Percentiles rank a stretch among this genome's conserved stretches.
These are phyloP conservation scores for Ustilaginoidea virens DNA, from an alignment of 2,329 filamentous ascomycete genomes.

Conservation along the genomic window DNA sequence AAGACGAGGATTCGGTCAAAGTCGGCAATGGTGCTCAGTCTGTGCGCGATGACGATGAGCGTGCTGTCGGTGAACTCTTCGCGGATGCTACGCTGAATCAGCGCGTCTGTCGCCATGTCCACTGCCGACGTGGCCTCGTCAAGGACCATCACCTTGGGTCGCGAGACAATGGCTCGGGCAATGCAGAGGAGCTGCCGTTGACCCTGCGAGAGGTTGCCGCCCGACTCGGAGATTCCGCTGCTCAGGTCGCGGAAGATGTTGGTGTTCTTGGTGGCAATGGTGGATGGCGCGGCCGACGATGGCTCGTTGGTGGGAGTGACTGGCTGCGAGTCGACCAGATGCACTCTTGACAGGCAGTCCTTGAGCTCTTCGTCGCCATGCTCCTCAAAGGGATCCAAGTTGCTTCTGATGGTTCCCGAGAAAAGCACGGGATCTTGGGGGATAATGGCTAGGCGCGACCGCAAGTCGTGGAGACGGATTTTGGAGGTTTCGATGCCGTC, in stretches of 20 bases:
- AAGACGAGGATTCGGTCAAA: constrained; percentile 62
- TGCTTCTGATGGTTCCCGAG: constrained; percentile 60
- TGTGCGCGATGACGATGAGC: constrained; percentile 59
- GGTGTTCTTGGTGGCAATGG: constrained; percentile 29
- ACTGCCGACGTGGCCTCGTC: constrained; percentile 70
- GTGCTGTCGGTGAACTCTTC: constrained; percentile 56
- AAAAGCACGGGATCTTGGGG: constrained; percentile 71
- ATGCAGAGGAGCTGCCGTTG: constrained; percentile 64
- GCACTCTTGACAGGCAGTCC: constrained; percentile 54
- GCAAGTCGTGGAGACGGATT: constrained; percentile 52
- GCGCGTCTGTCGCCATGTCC: constrained; percentile 59
- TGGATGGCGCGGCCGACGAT: constrained; percentile 18
- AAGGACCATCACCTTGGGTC: constrained; percentile 63
- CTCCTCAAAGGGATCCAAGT: constrained; percentile 62
- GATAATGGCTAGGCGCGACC: constrained; percentile 65
- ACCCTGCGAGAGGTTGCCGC: constrained; percentile 60
- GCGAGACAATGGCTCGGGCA: constrained; percentile 54
- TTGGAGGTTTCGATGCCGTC: constrained; percentile 63
- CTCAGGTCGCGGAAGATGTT: constrained; percentile 51
- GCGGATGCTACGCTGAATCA: constrained; percentile 60
- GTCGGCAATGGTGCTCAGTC: constrained; percentile 61
- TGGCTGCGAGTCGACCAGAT: constrained; percentile 37
- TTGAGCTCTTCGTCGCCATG: constrained; percentile 53
- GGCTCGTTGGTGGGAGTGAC: constrained; percentile 23
- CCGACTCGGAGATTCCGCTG: constrained; percentile 53